Evolutionary conservation across 176 grass and related monocot genomes (phyloP).

Genomic region (Triticum dicoccoides): DNA sequence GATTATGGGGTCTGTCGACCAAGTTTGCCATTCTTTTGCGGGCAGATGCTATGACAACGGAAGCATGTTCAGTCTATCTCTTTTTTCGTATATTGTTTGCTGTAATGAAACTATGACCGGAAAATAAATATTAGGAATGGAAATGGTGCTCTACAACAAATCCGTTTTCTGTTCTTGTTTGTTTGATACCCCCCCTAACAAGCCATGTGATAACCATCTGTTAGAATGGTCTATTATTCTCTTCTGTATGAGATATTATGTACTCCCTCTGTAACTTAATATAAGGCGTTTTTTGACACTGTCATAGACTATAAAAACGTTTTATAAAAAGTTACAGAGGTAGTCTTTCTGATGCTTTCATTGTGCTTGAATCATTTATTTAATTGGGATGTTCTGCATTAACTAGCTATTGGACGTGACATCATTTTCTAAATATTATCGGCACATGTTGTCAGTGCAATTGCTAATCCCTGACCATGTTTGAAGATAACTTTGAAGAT

Average conservation of each 20-base stretch:
- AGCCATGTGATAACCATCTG: background rate
- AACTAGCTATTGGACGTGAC: too few relatives aligned
- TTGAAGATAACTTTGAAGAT: too few relatives aligned
- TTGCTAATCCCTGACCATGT: too few relatives aligned
- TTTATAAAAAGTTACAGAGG: too few relatives aligned
- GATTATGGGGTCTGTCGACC: background rate
- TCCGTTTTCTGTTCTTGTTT: background rate
- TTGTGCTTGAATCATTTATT: background rate
- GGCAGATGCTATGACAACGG: background rate
- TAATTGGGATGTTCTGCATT: too few relatives aligned
- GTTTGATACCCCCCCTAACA: background rate
- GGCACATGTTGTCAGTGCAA: too few relatives aligned
- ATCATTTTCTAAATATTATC: too few relatives aligned
- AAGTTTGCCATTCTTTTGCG: background rate
- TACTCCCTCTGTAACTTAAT: too few relatives aligned
- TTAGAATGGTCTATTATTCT: background rate
- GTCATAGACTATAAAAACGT: too few relatives aligned
- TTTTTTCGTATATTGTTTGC: background rate
- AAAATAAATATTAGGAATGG: background rate
- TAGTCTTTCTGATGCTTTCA: background rate
- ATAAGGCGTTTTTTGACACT: too few relatives aligned
- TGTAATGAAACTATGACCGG: background rate
- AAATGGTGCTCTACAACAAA: background rate
- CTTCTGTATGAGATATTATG: background rate
- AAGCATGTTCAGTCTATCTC: background rate